phyloP scores from a whole-genome alignment of 805 yeast species.

The Schwanniomyces sp. region DNA sequence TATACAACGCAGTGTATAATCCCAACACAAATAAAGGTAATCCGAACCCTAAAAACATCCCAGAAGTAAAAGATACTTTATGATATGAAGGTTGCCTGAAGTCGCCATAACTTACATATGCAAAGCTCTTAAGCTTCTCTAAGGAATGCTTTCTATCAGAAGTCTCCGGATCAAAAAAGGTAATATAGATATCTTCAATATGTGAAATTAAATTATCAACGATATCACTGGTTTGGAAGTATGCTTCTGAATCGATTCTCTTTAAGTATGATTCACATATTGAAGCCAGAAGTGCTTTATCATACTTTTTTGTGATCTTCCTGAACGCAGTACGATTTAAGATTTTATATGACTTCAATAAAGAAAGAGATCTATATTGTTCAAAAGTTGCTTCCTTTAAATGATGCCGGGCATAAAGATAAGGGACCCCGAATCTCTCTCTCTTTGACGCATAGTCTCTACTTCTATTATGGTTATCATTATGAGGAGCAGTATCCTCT shows the following conservation, averaged over 20 bases:
- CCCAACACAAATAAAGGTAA: conserved; percentile 68
- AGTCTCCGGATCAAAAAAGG: conserved; percentile 56
- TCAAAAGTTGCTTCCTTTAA: conserved; percentile 69
- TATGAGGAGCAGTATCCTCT: too few relatives aligned
- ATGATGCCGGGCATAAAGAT: conserved; percentile 63
- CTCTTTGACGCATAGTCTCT: conserved; percentile 49
- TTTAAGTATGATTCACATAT: conserved; percentile 52
- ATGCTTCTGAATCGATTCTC: conserved; percentile 50
- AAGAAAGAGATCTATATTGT: conserved; percentile 69
- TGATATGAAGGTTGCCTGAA: conserved; percentile 32
- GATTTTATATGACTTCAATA: conserved; percentile 67
- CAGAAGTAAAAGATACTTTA: conserved; percentile 56
- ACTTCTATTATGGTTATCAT: conserved; percentile 20
- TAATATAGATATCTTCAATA: conserved; percentile 67
- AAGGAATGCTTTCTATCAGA: conserved; percentile 64
- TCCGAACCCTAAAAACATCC: conserved; percentile 68
- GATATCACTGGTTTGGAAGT: conserved; percentile 62
- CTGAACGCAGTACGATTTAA: conserved; percentile 86
- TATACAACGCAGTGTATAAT: conserved; percentile 49
- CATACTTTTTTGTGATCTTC: conserved; percentile 87
- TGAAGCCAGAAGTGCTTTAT: conserved; percentile 59
- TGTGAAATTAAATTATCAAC: conserved; percentile 62
- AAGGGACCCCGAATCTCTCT: conserved; percentile 49
- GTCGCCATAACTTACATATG: conserved; percentile 33
- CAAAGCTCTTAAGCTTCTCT: conserved; percentile 56